Evolutionary conservation across 257 asterid genomes (phyloP).

Genomic region (Lavandula angustifolia): DNA sequence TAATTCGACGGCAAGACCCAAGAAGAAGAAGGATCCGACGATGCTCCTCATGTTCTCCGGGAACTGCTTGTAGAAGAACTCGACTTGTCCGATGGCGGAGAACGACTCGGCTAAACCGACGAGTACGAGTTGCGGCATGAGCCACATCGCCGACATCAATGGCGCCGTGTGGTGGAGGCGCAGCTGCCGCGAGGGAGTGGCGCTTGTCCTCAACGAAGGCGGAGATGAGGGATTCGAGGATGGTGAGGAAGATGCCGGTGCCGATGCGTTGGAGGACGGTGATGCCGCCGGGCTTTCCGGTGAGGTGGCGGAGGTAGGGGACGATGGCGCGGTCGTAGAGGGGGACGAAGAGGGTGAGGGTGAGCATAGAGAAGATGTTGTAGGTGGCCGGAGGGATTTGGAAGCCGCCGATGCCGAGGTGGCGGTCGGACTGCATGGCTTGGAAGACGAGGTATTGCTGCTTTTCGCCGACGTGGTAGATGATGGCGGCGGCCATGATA

Average conservation of each 20-base stretch:
- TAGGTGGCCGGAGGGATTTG: constrained; percentile 83
- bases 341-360: constrained; percentile 65
- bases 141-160: constrained; percentile 76
- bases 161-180: constrained; percentile 33
- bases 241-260: constrained; percentile 51
- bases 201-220: constrained; percentile 60
- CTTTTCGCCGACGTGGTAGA: constrained; percentile 70
- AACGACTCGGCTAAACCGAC: constrained; percentile 83
- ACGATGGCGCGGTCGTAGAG: constrained; percentile 72
- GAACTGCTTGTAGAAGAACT: constrained; percentile 79
- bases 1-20: constrained; percentile 62
- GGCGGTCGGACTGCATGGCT: constrained; percentile 80
- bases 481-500: constrained; percentile 66
- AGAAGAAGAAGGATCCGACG: constrained; percentile 69
- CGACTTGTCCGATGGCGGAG: constrained; percentile 71
- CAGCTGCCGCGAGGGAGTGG: constrained; percentile 37
- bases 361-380: constrained; percentile 70
- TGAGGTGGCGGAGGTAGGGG: constrained; percentile 57
- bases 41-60: constrained; percentile 96
- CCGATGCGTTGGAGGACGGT: constrained; percentile 84
- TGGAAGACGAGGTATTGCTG: constrained; percentile 85
- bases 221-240: constrained; percentile 48
- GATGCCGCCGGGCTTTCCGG: constrained; percentile 66
- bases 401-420: constrained; percentile 45
- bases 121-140: constrained; percentile 73